A percentile compares a stretch with the other conserved stretches of the same genome.
These are phyloP conservation scores for Lactarius trivialis DNA, from an alignment of 768 basidiomycete species.

Conservation along the genomic window DNA sequence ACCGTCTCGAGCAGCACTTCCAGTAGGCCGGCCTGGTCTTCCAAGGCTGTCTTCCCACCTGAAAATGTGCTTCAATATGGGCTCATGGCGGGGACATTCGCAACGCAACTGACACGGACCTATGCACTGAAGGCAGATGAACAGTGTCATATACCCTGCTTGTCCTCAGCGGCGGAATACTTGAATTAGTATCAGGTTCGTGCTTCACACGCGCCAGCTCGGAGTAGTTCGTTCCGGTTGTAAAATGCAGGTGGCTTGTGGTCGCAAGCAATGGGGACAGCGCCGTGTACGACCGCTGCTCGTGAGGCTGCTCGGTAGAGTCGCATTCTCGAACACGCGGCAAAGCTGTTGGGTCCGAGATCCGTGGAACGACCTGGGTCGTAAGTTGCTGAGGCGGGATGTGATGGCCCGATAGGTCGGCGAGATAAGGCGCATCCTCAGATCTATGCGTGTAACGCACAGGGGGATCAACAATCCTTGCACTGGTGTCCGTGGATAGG, in stretches of 20 bases:
- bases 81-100: not conserved
- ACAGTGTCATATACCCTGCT: conserved; percentile 5
- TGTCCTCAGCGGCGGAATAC: not conserved
- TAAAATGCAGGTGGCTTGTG: not conserved
- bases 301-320: not conserved
- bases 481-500: not conserved
- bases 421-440: conserved; percentile 1
- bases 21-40: not conserved
- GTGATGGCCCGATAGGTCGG: conserved; percentile 3
- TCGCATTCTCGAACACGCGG: not conserved
- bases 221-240: not conserved
- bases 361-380: not conserved
- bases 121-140: not conserved
- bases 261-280: not conserved
- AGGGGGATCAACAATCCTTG: not conserved
- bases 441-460: not conserved
- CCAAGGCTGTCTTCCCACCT: conserved; percentile 4
- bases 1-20: not conserved
- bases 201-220: conserved; percentile 5
- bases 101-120: conserved; percentile 5
- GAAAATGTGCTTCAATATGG: not conserved
- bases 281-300: not conserved
- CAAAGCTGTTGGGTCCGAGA: not conserved
- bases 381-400: not conserved
- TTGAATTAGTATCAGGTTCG: conserved; percentile 8